Base-by-base conservation (phyloP, 345 rosid species). In the Sonneratia alba region DNA sequence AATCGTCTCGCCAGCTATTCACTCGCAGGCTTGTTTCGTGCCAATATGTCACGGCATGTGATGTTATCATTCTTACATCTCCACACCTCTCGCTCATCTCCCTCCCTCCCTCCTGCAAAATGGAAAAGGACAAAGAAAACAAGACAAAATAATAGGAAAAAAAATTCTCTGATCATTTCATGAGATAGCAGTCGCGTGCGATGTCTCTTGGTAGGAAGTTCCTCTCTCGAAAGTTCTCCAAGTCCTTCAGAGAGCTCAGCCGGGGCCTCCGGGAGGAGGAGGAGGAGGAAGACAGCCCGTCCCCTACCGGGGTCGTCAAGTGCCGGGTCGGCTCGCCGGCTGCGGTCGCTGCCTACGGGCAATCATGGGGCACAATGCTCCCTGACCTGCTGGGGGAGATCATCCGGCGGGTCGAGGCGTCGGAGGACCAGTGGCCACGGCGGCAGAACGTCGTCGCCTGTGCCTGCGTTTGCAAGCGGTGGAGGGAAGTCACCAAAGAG, bases 341-440 rank as follows among this genome's bases (percentile, higher is more conserved):
- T 24, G 69, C 27, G n/a, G 71, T 22, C 7, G 49, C 36, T 43
- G 68, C 42, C 48, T 36, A 45, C 43, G 78, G 51, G 49, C 34
- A n/a, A 47, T 78, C 77, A 6, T 66, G 75, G n/a, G 72, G 49
- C 32, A 19, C 69, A 0, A 19, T 67, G 24, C 69, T 40, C 32
- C 49, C 32, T 49, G 69, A 67, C 24, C 49, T 67, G 69, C 69
- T 67, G 22, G 49, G 69, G 48, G 69, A 67, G 48, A 22, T 67
- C 32, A 67, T 67, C 32, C 48, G 69, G 27, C 69, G 48, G 14
- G 48, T 67, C 6, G 69, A 40, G 69, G 69, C 36, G 16, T 27
- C 43, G 11, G 43, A 36, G n/a, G 47, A 67, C 48, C 69, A 12
- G 27, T 16, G 15, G 48, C 43, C 38, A 21, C 67, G 19, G 32